phyloP scores from a whole-genome alignment of 345 rosid genomes.

The Eucalyptus tenuipes region DNA sequence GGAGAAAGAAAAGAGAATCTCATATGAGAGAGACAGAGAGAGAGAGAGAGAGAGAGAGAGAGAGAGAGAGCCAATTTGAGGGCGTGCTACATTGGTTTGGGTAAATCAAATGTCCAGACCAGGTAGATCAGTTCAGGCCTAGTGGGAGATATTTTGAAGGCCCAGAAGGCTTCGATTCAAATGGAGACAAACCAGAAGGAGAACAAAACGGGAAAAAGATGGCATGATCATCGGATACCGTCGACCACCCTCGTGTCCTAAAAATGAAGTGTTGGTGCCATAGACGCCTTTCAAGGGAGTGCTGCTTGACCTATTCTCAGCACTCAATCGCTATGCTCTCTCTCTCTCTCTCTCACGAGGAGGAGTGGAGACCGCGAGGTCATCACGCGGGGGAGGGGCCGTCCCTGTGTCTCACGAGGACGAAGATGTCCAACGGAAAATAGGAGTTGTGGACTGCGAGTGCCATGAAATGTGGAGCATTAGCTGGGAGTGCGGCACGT shows the following conservation, averaged over 20 bases:
- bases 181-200: neutral
- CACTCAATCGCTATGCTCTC: accelerated
- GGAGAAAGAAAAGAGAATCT: neutral
- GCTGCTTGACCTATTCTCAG: neutral
- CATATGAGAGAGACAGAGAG: neutral
- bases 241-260: neutral
- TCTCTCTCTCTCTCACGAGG: neutral
- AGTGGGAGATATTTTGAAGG: neutral
- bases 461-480: neutral
- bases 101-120: neutral
- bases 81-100: neutral
- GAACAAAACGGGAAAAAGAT: neutral
- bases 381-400: neutral
- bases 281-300: neutral
- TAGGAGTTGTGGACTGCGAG: neutral
- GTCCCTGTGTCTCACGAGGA: neutral
- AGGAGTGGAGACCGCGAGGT: neutral
- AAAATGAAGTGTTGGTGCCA: neutral
- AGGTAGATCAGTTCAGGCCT: neutral
- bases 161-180: neutral
- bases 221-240: neutral
- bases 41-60: neutral
- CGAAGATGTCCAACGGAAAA: neutral
- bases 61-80: neutral
- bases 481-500: neutral